Conservation (phyloP, 768 basidiomycete genomes). For the Trametes cingulata region DNA sequence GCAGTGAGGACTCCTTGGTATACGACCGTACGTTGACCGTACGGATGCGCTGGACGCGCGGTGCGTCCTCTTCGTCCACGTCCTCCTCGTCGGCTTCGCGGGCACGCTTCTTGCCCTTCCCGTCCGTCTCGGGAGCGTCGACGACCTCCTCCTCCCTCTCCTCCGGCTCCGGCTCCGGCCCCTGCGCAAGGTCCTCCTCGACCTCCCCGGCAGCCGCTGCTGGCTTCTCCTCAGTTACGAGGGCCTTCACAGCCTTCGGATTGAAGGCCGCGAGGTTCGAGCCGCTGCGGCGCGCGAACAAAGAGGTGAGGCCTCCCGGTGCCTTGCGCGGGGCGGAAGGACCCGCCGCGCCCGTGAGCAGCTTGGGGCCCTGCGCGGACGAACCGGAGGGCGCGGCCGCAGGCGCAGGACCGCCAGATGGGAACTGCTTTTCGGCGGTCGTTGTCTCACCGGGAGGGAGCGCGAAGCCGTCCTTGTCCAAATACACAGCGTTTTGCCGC, state of each 20-base stretch:
- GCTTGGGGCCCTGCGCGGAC: neutral
- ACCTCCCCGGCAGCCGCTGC: neutral
- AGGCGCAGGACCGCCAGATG: neutral
- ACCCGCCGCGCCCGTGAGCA: neutral
- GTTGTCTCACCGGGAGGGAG: slow-evolving; percentile 1
- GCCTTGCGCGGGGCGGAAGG: neutral
- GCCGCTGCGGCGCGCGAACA: slow-evolving; percentile 6
- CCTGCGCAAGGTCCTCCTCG: neutral
- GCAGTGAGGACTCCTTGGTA: neutral
- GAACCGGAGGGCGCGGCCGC: neutral
- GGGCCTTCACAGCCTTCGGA: neutral
- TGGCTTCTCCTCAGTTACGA: neutral
- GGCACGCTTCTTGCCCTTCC: slow-evolving; percentile 15
- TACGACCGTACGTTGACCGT: slow-evolving; percentile 1
- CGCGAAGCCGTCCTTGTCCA: slow-evolving; percentile 8
- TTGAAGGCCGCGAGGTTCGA: neutral
- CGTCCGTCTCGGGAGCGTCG: neutral
- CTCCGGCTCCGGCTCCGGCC: neutral
- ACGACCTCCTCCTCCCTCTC: neutral
- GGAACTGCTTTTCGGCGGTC: neutral
- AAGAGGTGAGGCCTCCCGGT: neutral
- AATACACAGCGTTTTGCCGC: slow-evolving; percentile 5
- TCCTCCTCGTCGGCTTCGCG: slow-evolving; percentile 3
- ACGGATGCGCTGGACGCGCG: slow-evolving; percentile 2
- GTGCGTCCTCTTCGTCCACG: neutral